Base-by-base conservation (phyloP, 1,284 basidiomycete species). In the Meripilus lineatus region DNA sequence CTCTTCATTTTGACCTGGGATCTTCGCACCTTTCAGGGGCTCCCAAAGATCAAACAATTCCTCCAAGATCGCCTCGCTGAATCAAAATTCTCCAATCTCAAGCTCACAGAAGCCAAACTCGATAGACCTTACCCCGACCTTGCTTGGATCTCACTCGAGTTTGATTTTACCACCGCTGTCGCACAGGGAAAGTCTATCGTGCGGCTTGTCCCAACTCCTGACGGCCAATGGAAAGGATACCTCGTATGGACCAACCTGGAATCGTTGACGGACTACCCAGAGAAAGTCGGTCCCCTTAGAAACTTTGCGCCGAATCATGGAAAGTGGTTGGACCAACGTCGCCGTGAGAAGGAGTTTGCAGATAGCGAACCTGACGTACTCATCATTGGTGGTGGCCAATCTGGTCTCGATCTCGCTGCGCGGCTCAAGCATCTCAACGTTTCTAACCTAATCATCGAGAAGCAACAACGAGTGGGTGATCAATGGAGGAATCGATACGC, bases 321-420 rank as follows among this genome's bases (percentile, higher is more conserved):
- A 20, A 58, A 58, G 41, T 61, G 69, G 68, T 49, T 55, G 5
- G 52, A 53, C 4, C 55, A 59, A 44, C 59, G 70, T 11, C 53
- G 55, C 25, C 55, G 57, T 20, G 70, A 72, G 49, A 43, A 51
- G 22, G 59, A 62, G 32, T 70, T 66, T 44, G 49, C 49, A 18
- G 58, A 62, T 32, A 33, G 42, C n/a, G 61, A 66, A 38, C 66
- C 67, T 0, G 57, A 63, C 2, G 75, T 75, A 3, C 53, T 79
- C 32, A 68, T 81, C 46, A 61, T 84, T 40, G 82, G 82, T 6
- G 81, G 64, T 7, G 81, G 81, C 0, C 81, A 84, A 40, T 45
- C 42, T 22, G 50, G 50, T 2, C 37, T 52, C 20, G 72, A 68
- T 3, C 50, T 72, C 7, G 76, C 76, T 11, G 81, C 79, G 15